Evolutionary conservation across 148 eudicot genomes (phyloP).

Genomic region (Rhododendron ferrugineum): DNA sequence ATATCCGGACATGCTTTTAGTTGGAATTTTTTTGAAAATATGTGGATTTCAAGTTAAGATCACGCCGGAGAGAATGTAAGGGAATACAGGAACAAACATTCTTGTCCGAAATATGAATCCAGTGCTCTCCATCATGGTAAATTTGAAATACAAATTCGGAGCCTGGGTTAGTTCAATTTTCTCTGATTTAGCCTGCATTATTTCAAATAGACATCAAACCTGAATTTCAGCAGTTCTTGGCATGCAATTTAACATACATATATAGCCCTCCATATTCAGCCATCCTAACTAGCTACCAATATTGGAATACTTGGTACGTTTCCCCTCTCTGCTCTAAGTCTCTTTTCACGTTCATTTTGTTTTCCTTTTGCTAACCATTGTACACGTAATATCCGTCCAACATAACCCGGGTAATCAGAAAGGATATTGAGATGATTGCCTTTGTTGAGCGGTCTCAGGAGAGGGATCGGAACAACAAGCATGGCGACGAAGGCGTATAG

Average conservation of each 20-base stretch:
- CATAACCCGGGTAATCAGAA: background rate
- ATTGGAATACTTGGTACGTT: background rate
- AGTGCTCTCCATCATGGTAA: background rate
- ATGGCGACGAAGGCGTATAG: constrained; percentile 38
- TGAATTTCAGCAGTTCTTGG: background rate
- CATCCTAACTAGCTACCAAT: background rate
- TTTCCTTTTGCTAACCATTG: background rate
- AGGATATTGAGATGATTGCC: constrained; percentile 1
- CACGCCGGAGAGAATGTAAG: background rate
- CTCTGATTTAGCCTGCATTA: background rate
- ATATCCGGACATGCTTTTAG: too few species aligned
- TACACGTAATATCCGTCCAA: background rate
- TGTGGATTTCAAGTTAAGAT: too few species aligned
- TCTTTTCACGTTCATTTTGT: background rate
- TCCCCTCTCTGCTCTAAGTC: background rate
- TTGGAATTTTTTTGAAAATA: too few species aligned
- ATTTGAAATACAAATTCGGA: background rate
- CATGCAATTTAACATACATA: background rate
- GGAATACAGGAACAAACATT: background rate
- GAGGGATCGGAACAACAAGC: constrained; percentile 8
- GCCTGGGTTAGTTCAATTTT: background rate
- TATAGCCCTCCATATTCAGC: background rate
- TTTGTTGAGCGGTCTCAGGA: constrained; percentile 1
- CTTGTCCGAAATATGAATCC: background rate
- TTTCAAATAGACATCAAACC: background rate